These are phyloP conservation scores for Polysphondylium violaceum DNA, from an alignment of 78 protist species.

Conservation along the genomic window DNA sequence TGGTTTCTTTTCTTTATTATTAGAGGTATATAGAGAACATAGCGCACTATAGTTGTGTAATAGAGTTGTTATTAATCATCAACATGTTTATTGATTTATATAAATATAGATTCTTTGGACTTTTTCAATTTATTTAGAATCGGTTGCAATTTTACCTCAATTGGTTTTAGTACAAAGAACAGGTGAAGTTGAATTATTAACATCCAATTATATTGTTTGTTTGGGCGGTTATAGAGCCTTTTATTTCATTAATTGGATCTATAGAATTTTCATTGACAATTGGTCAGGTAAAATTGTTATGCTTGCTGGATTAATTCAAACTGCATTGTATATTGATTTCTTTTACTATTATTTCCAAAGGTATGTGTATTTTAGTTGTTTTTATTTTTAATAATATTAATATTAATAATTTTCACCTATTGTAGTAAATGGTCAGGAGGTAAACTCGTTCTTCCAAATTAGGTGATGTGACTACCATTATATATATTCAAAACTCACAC, in stretches of 20 bases:
- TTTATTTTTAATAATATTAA: background rate
- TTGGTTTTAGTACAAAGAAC: constrained; percentile 90
- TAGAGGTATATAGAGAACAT: constrained; percentile 35
- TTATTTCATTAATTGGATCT: constrained; percentile 97
- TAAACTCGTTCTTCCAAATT: constrained; percentile 69
- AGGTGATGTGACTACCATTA: background rate
- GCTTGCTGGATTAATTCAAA: constrained; percentile 93
- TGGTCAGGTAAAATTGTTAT: constrained; percentile 86
- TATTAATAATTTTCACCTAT: background rate
- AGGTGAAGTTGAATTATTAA: constrained; percentile 89
- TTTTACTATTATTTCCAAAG: constrained; percentile 94
- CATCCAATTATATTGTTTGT: constrained; percentile 91
- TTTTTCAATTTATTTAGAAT: constrained; percentile 96
- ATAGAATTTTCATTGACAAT: constrained; percentile 88
- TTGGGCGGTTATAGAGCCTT: constrained; percentile 93
- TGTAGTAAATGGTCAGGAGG: constrained; percentile 51
- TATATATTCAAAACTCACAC: no score
- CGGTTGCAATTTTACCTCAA: constrained; percentile 99
- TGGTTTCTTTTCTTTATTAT: constrained; percentile 8
- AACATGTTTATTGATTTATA: background rate
- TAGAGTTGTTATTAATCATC: background rate
- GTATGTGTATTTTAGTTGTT: background rate
- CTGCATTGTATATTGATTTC: constrained; percentile 94
- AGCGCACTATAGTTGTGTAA: background rate
- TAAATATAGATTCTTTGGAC: constrained; percentile 92